Evolutionary conservation across 257 asterid genomes (phyloP).

Genomic region (Solanum pinnatisectum): DNA sequence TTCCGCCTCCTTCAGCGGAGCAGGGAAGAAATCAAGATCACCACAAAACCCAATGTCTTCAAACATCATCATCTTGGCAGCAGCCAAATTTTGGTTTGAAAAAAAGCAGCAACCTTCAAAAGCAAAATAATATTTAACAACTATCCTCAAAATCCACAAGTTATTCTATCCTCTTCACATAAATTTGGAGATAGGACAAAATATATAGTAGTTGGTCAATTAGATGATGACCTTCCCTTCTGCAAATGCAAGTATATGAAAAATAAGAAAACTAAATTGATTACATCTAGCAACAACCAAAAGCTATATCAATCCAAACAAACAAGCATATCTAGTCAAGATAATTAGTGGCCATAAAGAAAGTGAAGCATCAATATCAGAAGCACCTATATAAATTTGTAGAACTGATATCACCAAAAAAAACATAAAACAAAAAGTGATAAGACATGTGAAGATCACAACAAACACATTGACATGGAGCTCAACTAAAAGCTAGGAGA

Average conservation of each 20-base stretch:
- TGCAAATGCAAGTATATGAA: slow-evolving; percentile 4
- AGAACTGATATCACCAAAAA: not conserved
- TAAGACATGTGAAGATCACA: slow-evolving; percentile 7
- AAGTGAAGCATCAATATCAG: not conserved
- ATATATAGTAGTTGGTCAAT: not conserved
- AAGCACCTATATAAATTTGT: not conserved
- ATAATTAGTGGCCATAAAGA: not conserved
- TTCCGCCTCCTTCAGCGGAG: slow-evolving; percentile 27
- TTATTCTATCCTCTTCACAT: not conserved
- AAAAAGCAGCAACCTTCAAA: not conserved
- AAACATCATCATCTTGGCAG: slow-evolving; percentile 36
- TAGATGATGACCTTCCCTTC: slow-evolving; percentile 2
- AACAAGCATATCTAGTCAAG: not conserved
- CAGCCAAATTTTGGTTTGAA: not conserved
- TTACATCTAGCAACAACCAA: not conserved
- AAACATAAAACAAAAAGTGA: no score
- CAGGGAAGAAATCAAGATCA: slow-evolving; percentile 48
- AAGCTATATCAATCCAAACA: not conserved
- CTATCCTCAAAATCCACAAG: not conserved
- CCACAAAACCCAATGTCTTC: slow-evolving; percentile 43
- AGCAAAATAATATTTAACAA: not conserved
- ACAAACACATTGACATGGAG: slow-evolving; percentile 20
- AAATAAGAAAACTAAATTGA: not conserved
- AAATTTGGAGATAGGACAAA: not conserved
- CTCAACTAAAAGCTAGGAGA: slow-evolving; percentile 7